Percentiles rank a stretch among this genome's conserved stretches.
These are phyloP conservation scores for Kalanchoe fedtschenkoi DNA, from an alignment of 164 flowering plant genomes.

Conservation along the genomic window DNA sequence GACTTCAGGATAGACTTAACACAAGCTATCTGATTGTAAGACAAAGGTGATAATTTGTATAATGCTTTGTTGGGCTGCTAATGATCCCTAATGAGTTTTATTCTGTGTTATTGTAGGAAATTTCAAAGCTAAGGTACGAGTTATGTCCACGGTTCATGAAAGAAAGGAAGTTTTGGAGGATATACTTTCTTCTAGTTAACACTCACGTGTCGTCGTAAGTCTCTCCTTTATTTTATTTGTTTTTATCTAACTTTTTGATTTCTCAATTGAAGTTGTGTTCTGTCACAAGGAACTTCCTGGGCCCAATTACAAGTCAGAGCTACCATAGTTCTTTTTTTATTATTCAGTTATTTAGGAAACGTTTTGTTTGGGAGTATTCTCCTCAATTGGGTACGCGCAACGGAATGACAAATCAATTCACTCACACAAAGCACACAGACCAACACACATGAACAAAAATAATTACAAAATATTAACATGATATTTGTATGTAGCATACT, in stretches of 20 bases:
- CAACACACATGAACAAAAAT: background rate
- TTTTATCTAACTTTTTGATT: background rate
- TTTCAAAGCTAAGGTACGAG: slow-evolving; percentile 72
- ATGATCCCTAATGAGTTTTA: background rate
- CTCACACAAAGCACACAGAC: no score
- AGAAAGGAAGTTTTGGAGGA: slow-evolving; percentile 89
- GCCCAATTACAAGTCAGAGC: no score
- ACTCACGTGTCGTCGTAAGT: slow-evolving; percentile 67
- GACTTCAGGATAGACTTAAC: no score
- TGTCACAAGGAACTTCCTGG: background rate
- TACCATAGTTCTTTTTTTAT: no score
- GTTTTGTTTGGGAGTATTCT: no score
- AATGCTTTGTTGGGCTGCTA: no score
- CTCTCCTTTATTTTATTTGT: background rate
- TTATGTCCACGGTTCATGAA: slow-evolving; percentile 83
- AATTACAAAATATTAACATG: no score
- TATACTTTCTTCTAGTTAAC: slow-evolving; percentile 71
- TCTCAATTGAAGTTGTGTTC: background rate
- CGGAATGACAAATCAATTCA: no score
- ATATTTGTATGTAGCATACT: no score
- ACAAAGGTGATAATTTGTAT: background rate
- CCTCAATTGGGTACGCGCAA: no score
- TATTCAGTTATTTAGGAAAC: no score
- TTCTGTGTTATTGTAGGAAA: slow-evolving; percentile 51
- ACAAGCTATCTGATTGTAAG: background rate